Percentiles rank a stretch among this genome's conserved stretches.
Conservation (phyloP, 2,329 filamentous ascomycete genomes). For the Thielaviopsis euricoi region DNA sequence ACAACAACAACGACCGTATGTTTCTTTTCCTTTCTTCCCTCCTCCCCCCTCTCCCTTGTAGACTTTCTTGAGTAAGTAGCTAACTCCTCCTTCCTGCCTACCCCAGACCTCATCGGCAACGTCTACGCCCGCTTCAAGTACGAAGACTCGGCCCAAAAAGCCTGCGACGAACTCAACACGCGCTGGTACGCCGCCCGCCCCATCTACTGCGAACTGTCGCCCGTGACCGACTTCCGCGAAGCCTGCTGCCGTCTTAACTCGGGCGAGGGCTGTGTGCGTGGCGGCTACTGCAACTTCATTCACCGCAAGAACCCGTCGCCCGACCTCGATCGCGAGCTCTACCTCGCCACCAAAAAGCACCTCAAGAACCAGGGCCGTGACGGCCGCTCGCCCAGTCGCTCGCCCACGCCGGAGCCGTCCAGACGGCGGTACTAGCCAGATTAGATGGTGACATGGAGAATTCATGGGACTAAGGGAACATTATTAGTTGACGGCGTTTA, state of each 20-base stretch:
- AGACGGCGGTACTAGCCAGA: slow-evolving; percentile 58
- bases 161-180: slow-evolving; percentile 84
- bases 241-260: slow-evolving; percentile 90
- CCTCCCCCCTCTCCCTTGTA: neutral
- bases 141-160: slow-evolving; percentile 85
- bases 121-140: slow-evolving; percentile 99
- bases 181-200: slow-evolving; percentile 95
- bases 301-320: slow-evolving; percentile 87
- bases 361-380: slow-evolving; percentile 70
- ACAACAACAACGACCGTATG: slow-evolving; percentile 96
- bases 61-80: slow-evolving; percentile 1
- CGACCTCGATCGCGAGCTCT: slow-evolving; percentile 77
- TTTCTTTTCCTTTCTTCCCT: slow-evolving; percentile 16
- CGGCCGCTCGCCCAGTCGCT: slow-evolving; percentile 63
- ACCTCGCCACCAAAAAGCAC: slow-evolving; percentile 92
- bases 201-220: slow-evolving; percentile 94
- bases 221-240: slow-evolving; percentile 95
- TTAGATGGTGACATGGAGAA: slow-evolving; percentile 14
- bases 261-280: slow-evolving; percentile 87
- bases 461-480: neutral
- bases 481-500: slow-evolving; percentile 2
- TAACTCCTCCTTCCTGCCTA: slow-evolving; percentile 13
- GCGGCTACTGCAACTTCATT: slow-evolving; percentile 98
- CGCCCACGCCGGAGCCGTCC: slow-evolving; percentile 72
- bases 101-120: slow-evolving; percentile 80